Evolutionary conservation across 768 basidiomycete genomes (phyloP), one percentile per base, ranked within the genome.

Genomic region (Suillus fuscotomentosus): DNA sequence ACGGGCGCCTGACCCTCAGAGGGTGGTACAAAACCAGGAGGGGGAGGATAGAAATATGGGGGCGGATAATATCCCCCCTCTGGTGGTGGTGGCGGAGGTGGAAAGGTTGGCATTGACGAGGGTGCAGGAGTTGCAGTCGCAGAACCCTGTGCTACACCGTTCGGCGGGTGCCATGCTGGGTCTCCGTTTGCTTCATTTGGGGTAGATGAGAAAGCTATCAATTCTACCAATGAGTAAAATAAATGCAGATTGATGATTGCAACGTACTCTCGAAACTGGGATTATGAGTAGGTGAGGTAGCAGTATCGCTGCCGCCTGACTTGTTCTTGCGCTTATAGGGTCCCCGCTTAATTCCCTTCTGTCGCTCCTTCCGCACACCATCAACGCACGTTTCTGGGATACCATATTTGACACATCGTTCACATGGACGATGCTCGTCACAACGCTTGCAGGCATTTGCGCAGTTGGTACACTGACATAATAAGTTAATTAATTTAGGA

Each of bases 381-480:
- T 89, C 87, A 3, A 81, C 67, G 67, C 88, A 89, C n/a, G 79
- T 74, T 34, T 83, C 79, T 14, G 81, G 80, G 41, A 88, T 78
- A 3, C 86, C 86, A 68, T 88, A 88, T 72, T 88, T 88, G 65
- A 82, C 70, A 67, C 88, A 89, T 36, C 88, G 82, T 61, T 84
- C 83, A 73, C 88, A 89, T 2, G 88, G 88, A 51, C 88, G 84
- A 6, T 76, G 75, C 42, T 86, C 84, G 67, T 86, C 84, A 59
- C 84, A 86, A 24, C 84, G 81, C 71, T 86, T 86, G 71, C 84
- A 86, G 10, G 84, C 84, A 27, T 78, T 77, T 13, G 85, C 85
- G 66, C 84, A 86, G 65, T 86, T 86, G 0, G 85, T 86, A 69
- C 84, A 86, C 83, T 84, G 54, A 15, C 36, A 55, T n/a, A 47